Evolutionary conservation across 2,329 filamentous ascomycete genomes (phyloP), one percentile per base, ranked within the genome.

Genomic region (Cytospora piceicola): DNA sequence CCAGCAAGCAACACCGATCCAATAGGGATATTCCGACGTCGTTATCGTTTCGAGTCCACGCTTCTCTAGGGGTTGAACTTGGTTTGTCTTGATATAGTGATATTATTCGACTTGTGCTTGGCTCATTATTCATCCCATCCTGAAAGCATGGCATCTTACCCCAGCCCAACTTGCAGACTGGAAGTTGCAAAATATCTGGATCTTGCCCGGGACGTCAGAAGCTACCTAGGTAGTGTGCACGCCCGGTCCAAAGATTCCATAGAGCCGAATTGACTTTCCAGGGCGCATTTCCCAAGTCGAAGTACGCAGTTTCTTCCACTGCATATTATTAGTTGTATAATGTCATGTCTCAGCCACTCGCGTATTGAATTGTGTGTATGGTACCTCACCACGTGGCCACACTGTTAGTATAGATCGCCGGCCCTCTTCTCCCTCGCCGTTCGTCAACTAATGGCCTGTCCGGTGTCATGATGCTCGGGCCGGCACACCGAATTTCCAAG

Each of bases 311-410:
- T 34, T 58, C 53, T 58, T 58, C 27, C 52, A 30, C 9, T 61
- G 36, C 20, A 24, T 65, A 24, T 42, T 27, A 61, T 52, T 61
- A 52, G 57, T 67, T 42, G 34, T 65, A 39, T 49, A 29, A 39
- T 52, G 46, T 20, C 46, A 49, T 49, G 24, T 36, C 46, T 53
- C 12, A 15, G 15, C 42, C 57, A 36, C 36, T 46, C 53, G 32
- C 15, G 46, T 27, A 20, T 22, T 20, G 27, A 22, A n/a, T 49
- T 3, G 24, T 22, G 46, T 12, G 12, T 4, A 29, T 22, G 12
- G 3, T 17, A 24, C n/a, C 59, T 22, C 59, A 57, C 34, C 59
- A 24, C 52, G 63, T 22, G 58, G 49, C 36, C 58, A 59, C 9
- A 57, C 24, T 30, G 42, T 24, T 39, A 60, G n/a, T 12, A 57